These are phyloP conservation scores for Eragrostis tef DNA, from an alignment of 202 grass and related monocot genomes.

Conservation along the genomic window DNA sequence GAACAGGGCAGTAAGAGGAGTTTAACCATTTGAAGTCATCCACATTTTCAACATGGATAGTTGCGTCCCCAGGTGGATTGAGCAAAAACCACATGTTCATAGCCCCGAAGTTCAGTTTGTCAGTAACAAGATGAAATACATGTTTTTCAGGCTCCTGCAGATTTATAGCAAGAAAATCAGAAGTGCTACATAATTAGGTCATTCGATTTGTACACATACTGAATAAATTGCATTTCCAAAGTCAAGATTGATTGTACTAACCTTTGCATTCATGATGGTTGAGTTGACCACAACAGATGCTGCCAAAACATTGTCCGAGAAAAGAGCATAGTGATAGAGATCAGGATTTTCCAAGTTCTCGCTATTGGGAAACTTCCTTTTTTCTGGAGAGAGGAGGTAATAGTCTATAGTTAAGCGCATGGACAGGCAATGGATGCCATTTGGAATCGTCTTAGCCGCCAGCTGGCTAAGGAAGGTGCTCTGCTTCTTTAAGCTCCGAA, in stretches of 20 bases:
- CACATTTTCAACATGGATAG: conserved; percentile 70
- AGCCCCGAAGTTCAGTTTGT: conserved; percentile 69
- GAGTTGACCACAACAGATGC: conserved; percentile 76
- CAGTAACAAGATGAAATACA: conserved; percentile 74
- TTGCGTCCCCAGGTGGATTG: conserved; percentile 67
- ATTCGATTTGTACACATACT: not conserved
- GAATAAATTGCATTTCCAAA: conserved; percentile 30
- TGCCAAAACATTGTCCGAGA: conserved; percentile 74
- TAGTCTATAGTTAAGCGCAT: conserved; percentile 69
- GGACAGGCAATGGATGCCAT: conserved; percentile 70
- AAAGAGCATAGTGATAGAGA: conserved; percentile 74
- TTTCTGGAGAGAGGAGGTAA: conserved; percentile 65
- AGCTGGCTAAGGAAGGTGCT: conserved; percentile 74
- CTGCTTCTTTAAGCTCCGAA: conserved; percentile 73
- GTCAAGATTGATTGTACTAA: conserved; percentile 33
- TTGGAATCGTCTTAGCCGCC: conserved; percentile 68
- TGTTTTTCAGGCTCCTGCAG: conserved; percentile 72
- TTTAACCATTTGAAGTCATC: conserved; percentile 72
- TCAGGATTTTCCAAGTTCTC: conserved; percentile 70
- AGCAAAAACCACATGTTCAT: conserved; percentile 82
- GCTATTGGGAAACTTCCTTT: conserved; percentile 65
- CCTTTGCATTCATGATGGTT: conserved; percentile 66
- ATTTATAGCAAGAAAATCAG: conserved; percentile 8
- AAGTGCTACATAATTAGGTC: conserved; percentile 3
- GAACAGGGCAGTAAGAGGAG: conserved; percentile 67